Percentiles rank a stretch among this genome's conserved stretches.
Evolutionary conservation across 1,139 yeast genomes (phyloP).

Genomic region (Candida dubliniensis): DNA sequence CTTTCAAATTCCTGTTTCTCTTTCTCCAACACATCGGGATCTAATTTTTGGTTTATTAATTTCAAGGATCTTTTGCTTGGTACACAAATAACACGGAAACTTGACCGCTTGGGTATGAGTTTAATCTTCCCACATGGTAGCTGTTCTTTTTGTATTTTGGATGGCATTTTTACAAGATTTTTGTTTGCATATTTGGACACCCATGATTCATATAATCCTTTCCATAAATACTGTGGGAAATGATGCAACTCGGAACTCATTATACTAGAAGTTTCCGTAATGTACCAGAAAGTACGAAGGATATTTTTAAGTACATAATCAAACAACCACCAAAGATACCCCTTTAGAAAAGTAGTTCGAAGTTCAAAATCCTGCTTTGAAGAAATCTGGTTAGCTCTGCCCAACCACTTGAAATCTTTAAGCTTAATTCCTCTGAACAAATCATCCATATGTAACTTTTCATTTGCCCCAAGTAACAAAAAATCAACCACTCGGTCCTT

Average conservation of each 20-base stretch:
- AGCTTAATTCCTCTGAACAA: slow-evolving; percentile 33
- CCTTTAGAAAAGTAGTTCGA: slow-evolving; percentile 32
- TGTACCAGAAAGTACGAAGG: slow-evolving; percentile 61
- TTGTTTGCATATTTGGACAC: slow-evolving; percentile 35
- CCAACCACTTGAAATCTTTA: slow-evolving; percentile 51
- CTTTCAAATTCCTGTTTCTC: slow-evolving; percentile 19
- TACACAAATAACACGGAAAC: slow-evolving; percentile 59
- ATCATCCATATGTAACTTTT: slow-evolving; percentile 24
- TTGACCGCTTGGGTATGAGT: slow-evolving; percentile 56
- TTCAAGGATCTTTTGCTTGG: slow-evolving; percentile 39
- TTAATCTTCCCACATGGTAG: slow-evolving; percentile 38
- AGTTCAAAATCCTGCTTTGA: slow-evolving; percentile 38
- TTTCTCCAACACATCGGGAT: slow-evolving; percentile 7
- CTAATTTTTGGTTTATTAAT: slow-evolving; percentile 4
- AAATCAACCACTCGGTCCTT: slow-evolving; percentile 36
- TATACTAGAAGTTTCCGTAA: slow-evolving; percentile 54
- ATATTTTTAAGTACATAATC: slow-evolving; percentile 46
- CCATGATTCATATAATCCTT: slow-evolving; percentile 39
- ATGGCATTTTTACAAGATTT: slow-evolving; percentile 22
- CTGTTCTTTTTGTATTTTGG: slow-evolving; percentile 12
- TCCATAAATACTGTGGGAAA: slow-evolving; percentile 67
- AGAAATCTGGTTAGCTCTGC: slow-evolving; percentile 21
- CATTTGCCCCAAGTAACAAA: slow-evolving; percentile 38
- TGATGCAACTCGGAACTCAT: slow-evolving; percentile 28
- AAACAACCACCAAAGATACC: slow-evolving; percentile 62